Evolutionary conservation across 805 yeast genomes (phyloP).

Genomic region (Cyberlindnera samutprakarnensis): DNA sequence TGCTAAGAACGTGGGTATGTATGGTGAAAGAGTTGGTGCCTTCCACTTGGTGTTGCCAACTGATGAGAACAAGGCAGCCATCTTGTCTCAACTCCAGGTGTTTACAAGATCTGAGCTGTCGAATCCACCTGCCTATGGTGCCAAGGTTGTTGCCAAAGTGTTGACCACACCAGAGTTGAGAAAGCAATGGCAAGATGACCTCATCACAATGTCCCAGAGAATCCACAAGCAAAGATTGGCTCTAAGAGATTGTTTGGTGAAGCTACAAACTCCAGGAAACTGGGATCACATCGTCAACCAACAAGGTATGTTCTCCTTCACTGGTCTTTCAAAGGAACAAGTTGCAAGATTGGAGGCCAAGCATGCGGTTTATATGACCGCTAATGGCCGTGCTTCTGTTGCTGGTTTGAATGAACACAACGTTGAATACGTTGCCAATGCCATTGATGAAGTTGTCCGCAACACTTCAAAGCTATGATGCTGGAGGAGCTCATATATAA

Average conservation of each 20-base stretch:
- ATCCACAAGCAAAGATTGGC: slow-evolving; percentile 71
- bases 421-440: slow-evolving; percentile 68
- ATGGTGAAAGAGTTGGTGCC: slow-evolving; percentile 96
- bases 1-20: slow-evolving; percentile 94
- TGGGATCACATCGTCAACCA: slow-evolving; percentile 91
- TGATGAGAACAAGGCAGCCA: slow-evolving; percentile 41
- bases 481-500: no score
- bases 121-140: slow-evolving; percentile 94
- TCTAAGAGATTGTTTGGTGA: slow-evolving; percentile 52
- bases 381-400: slow-evolving; percentile 85
- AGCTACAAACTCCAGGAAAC: slow-evolving; percentile 72
- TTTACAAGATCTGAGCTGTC: slow-evolving; percentile 81
- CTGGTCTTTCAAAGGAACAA: slow-evolving; percentile 75
- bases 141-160: slow-evolving; percentile 77
- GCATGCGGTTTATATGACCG: slow-evolving; percentile 76
- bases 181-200: slow-evolving; percentile 76
- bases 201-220: slow-evolving; percentile 80
- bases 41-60: slow-evolving; percentile 62
- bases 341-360: slow-evolving; percentile 66
- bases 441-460: slow-evolving; percentile 72
- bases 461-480: slow-evolving; percentile 15
- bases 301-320: slow-evolving; percentile 95
- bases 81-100: slow-evolving; percentile 67
- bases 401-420: slow-evolving; percentile 85
- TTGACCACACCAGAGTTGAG: slow-evolving; percentile 60